Base-by-base conservation (phyloP, 371 early-diverging fungal genomes). In the Mucor mucedo region DNA sequence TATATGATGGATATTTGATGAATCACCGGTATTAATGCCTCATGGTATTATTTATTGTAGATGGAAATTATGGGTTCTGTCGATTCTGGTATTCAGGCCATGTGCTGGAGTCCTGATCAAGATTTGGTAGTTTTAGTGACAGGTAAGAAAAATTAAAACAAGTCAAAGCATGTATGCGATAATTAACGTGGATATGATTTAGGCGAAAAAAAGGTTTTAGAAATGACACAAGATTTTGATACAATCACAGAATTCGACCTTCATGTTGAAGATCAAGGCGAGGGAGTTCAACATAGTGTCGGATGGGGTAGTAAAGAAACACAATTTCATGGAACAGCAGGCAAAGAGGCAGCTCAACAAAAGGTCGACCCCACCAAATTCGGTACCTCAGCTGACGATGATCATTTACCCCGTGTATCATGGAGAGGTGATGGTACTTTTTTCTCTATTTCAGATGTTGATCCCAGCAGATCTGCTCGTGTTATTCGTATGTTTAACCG, bases 281-380 rank as follows among this genome's bases (percentile, higher is more conserved):
- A 91, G 82, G 91, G 88, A 54, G 82, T 84, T 47, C 84, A 82
- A 27, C 91, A 93, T 40, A 87, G 80, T 55, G 89, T 98, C n/a
- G 98, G 98, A 40, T 98, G 98, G 98, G 98, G 98, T 54, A 89
- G 86, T 58, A 95, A 94, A 62, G 98, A 96, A 70, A 98, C 98
- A 7, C 98, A 98, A 72, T 98, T 97, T 70, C 97, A 98, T 69
- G 98, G 98, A 42, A 86, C 88, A 14, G 93, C 80, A 30, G 96
- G 96, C 57, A 98, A 96, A 71, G 78, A 75, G 49, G 93, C 93
- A 6, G 95, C 82, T 8, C 78, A 76, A 50, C 75, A 69, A 64
- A 85, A 83, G 55, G 75, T 84, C 2, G 85, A 86, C 58, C 68
- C 80, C 5, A 76, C 76, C 11, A 72, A 74, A 70, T 82, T 79